Percentiles rank a stretch among this genome's conserved stretches.
phyloP scores from a whole-genome alignment of 257 asterid species.

The Solanum piurae region DNA sequence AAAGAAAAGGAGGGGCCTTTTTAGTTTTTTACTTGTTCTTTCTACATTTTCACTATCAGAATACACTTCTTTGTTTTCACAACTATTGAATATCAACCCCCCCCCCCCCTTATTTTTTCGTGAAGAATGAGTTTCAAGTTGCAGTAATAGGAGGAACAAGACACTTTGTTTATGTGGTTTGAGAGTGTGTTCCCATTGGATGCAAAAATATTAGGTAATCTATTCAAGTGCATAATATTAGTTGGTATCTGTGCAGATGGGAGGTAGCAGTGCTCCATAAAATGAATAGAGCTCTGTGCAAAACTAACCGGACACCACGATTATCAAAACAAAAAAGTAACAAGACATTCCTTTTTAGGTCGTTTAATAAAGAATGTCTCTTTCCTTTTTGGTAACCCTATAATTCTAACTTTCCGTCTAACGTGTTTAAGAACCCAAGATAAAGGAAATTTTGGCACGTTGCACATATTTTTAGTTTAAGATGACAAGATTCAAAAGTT shows the following conservation, averaged over 20 bases:
- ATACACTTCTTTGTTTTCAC: not conserved
- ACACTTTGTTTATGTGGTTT: not conserved
- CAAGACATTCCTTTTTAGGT: too few relatives aligned
- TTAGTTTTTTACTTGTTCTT: not conserved
- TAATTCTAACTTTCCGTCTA: rapidly evolving
- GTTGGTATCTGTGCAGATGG: not conserved
- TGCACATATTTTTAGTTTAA: not conserved
- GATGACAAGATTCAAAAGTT: not conserved
- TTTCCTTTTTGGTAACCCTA: not conserved
- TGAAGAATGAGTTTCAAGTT: not conserved
- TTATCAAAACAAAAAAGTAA: not conserved
- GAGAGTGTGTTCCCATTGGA: not conserved
- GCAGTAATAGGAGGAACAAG: not conserved
- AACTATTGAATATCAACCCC: not conserved
- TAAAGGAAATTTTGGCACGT: not conserved
- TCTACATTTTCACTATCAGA: not conserved
- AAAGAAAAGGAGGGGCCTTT: too few relatives aligned
- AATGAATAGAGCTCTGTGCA: not conserved
- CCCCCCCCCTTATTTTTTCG: not conserved
- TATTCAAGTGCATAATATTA: not conserved
- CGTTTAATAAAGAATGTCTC: too few relatives aligned
- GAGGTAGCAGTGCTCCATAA: not conserved
- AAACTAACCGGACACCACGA: not conserved
- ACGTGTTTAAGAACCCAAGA: not conserved
- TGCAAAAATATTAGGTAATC: not conserved